A percentile compares a stretch with the other conserved stretches of the same genome.
phyloP scores from a whole-genome alignment of 495 filamentous ascomycete genomes.

The Trichoderma gamsii region DNA sequence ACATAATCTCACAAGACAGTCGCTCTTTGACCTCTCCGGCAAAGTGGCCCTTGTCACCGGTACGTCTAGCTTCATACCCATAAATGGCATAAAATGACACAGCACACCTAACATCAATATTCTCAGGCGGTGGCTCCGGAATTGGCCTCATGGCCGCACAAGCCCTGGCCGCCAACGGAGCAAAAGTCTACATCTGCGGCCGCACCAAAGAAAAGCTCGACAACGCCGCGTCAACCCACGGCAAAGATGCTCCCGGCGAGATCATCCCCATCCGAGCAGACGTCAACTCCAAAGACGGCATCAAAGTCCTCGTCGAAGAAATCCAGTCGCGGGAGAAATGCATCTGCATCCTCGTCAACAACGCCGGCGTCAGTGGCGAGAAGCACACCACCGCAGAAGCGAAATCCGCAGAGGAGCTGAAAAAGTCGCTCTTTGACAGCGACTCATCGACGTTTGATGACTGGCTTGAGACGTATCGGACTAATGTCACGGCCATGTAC shows the following conservation, averaged over 20 bases:
- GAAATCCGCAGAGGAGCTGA: slow-evolving; percentile 42
- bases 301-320: slow-evolving; percentile 56
- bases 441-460: slow-evolving; percentile 49
- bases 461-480: slow-evolving; percentile 63
- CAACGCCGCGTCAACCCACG: slow-evolving; percentile 31
- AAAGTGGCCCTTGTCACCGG: slow-evolving; percentile 40
- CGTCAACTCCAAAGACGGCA: slow-evolving; percentile 39
- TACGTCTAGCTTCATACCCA: neutral
- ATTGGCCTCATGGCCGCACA: slow-evolving; percentile 77
- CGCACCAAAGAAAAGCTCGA: slow-evolving; percentile 48
- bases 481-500: slow-evolving; percentile 71
- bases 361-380: slow-evolving; percentile 49
- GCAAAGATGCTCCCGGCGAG: slow-evolving; percentile 24
- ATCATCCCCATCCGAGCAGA: slow-evolving; percentile 36
- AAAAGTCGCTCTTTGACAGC: slow-evolving; percentile 41
- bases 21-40: slow-evolving; percentile 20
- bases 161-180: slow-evolving; percentile 71
- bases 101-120: too few relatives aligned
- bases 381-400: slow-evolving; percentile 44
- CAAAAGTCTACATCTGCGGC: slow-evolving; percentile 81
- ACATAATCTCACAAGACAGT: neutral
- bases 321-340: slow-evolving; percentile 54
- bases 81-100: too few relatives aligned
- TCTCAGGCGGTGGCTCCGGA: slow-evolving; percentile 43
- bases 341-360: slow-evolving; percentile 74